A percentile compares a stretch with the other conserved stretches of the same genome.
These are phyloP conservation scores for Boletus subcaerulescens DNA, from an alignment of 768 basidiomycete species.

Conservation along the genomic window DNA sequence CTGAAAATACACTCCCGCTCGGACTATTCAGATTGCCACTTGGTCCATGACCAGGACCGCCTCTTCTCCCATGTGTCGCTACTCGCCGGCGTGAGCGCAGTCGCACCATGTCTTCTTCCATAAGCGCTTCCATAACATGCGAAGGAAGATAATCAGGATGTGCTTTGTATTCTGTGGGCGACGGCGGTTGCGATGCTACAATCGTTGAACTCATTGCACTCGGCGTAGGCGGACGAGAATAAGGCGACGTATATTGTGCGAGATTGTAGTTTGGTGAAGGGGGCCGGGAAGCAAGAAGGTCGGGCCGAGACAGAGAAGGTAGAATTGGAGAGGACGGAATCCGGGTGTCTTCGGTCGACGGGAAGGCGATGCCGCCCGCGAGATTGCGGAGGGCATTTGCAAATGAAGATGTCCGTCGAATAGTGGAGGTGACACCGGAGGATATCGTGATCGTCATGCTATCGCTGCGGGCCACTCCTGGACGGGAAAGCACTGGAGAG, in stretches of 20 bases:
- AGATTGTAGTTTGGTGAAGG: conserved; percentile 78
- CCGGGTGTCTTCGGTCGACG: conserved; percentile 54
- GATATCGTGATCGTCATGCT: conserved; percentile 61
- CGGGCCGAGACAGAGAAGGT: conserved; percentile 21
- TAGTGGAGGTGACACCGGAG: conserved; percentile 60
- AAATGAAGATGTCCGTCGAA: conserved; percentile 78
- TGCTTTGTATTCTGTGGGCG: conserved; percentile 32
- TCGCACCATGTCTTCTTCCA: conserved; percentile 94
- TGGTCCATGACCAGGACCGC: conserved; percentile 37
- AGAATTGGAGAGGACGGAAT: conserved; percentile 35
- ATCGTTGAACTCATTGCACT: conserved; percentile 20
- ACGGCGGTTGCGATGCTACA: conserved; percentile 29
- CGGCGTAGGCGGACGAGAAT: conserved; percentile 54
- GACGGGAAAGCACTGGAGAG: conserved; percentile 47
- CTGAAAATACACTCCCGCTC: conserved; percentile 73
- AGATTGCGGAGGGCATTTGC: conserved; percentile 71
- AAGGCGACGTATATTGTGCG: conserved; percentile 75
- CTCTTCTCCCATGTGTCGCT: conserved; percentile 39
- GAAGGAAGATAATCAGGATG: conserved; percentile 62
- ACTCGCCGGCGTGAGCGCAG: conserved; percentile 63
- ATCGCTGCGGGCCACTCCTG: conserved; percentile 54
- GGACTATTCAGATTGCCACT: conserved; percentile 58
- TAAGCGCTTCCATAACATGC: conserved; percentile 83
- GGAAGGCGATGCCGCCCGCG: conserved; percentile 70
- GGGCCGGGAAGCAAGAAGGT: conserved; percentile 52